These are phyloP conservation scores for Apiotrichum akiyoshidainum DNA, from an alignment of 1,284 basidiomycete genomes.

Conservation along the genomic window DNA sequence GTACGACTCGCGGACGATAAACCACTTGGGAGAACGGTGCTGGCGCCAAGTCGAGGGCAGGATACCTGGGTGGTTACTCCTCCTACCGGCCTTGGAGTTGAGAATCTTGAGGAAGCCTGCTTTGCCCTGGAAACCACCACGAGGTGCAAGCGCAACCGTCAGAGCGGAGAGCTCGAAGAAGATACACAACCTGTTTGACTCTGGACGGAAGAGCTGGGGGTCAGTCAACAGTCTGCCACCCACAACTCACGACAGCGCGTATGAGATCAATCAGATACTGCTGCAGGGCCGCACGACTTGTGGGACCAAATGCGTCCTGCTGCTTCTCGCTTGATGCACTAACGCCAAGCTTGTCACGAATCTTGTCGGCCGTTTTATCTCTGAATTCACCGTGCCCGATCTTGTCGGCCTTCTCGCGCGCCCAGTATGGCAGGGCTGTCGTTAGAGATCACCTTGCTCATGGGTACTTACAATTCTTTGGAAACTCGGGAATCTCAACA, in stretches of 20 bases:
- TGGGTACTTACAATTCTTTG: slow-evolving; percentile 54
- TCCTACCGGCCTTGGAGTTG: slow-evolving; percentile 51
- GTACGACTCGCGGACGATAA: slow-evolving; percentile 88
- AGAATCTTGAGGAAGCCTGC: slow-evolving; percentile 72
- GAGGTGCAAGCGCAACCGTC: slow-evolving; percentile 75
- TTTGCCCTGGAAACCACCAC: slow-evolving; percentile 76
- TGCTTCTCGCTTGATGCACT: slow-evolving; percentile 20
- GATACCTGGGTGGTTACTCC: slow-evolving; percentile 52
- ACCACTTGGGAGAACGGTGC: slow-evolving; percentile 79
- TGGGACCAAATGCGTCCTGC: slow-evolving; percentile 62
- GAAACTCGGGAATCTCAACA: slow-evolving; percentile 87
- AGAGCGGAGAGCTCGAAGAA: slow-evolving; percentile 93
- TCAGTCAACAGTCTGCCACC: too few relatives aligned
- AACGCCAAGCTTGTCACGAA: not conserved
- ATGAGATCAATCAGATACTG: slow-evolving; percentile 86
- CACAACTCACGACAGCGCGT: slow-evolving; percentile 69
- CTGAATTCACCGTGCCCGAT: slow-evolving; percentile 56
- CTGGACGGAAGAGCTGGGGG: slow-evolving; percentile 87
- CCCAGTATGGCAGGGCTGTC: slow-evolving; percentile 70
- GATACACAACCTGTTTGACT: slow-evolving; percentile 84
- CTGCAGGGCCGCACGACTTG: slow-evolving; percentile 75
- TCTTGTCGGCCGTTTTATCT: slow-evolving; percentile 4
- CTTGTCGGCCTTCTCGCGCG: slow-evolving; percentile 10
- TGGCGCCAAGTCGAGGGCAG: slow-evolving; percentile 59
- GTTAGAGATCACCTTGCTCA: not conserved